Percentiles rank a stretch among this genome's conserved stretches.
Conservation (phyloP, 73 alveolate genomes). For the Tetrahymena malaccensis region DNA sequence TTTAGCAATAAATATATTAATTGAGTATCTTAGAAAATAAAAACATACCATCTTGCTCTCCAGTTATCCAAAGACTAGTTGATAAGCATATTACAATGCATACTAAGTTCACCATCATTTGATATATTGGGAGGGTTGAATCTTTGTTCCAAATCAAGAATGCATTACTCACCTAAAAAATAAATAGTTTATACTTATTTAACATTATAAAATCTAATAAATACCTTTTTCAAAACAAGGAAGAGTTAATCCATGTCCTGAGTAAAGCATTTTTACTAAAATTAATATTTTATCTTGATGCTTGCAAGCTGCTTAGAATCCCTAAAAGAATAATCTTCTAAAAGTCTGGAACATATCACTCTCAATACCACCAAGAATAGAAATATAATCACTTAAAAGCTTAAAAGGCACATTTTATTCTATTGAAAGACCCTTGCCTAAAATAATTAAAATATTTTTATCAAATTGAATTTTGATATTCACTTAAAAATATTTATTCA, state of each 20-base stretch:
- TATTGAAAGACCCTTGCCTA: slow-evolving; percentile 61
- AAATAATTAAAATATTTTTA: neutral
- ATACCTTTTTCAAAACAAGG: slow-evolving; percentile 79
- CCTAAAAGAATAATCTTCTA: slow-evolving; percentile 46
- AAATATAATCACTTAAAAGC: slow-evolving; percentile 81
- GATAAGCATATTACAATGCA: slow-evolving; percentile 21
- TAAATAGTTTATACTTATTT: neutral
- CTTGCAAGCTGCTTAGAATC: slow-evolving; percentile 48
- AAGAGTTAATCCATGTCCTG: slow-evolving; percentile 72
- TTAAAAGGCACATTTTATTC: slow-evolving; percentile 95
- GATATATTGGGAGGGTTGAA: slow-evolving; percentile 23
- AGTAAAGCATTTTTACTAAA: slow-evolving; percentile 93
- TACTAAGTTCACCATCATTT: slow-evolving; percentile 36
- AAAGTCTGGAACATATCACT: slow-evolving; percentile 34
- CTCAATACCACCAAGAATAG: slow-evolving; percentile 80
- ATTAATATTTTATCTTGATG: slow-evolving; percentile 81
- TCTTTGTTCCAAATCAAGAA: slow-evolving; percentile 20
- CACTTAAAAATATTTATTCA: too few species aligned
- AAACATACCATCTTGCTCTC: slow-evolving; percentile 35
- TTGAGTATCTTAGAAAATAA: neutral
- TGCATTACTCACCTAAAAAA: neutral
- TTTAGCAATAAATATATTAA: neutral
- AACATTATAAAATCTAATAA: neutral
- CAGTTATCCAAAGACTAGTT: slow-evolving; percentile 37
- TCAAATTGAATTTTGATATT: neutral